Conservation (phyloP, 2,329 filamentous ascomycete genomes). For the Paecilomyces sp. region DNA sequence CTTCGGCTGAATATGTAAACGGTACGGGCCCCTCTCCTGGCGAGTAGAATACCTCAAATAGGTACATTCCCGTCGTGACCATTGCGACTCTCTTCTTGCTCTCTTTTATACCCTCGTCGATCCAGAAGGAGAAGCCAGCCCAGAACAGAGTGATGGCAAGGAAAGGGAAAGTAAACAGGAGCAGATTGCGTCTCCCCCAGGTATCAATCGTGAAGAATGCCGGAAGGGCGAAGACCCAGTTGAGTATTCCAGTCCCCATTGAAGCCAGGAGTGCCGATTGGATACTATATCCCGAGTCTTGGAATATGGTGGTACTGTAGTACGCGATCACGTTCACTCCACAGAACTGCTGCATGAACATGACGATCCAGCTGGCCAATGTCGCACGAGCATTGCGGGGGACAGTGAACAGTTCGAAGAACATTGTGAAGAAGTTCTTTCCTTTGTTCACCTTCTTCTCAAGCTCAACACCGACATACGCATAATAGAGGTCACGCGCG, state of each 20-base stretch:
- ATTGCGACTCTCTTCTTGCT: slow-evolving; percentile 31
- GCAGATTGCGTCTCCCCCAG: slow-evolving; percentile 56
- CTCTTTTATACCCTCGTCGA: slow-evolving; percentile 23
- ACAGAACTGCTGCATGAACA: slow-evolving; percentile 44
- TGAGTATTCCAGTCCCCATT: slow-evolving; percentile 58
- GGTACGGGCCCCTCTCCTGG: slow-evolving; percentile 56
- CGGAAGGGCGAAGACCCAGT: slow-evolving; percentile 58
- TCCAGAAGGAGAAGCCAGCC: slow-evolving; percentile 46
- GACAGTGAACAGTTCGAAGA: slow-evolving; percentile 54
- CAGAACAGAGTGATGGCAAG: slow-evolving; percentile 46
- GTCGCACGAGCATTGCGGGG: slow-evolving; percentile 57
- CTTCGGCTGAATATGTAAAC: slow-evolving; percentile 60
- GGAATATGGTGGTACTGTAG: slow-evolving; percentile 57
- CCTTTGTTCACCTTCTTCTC: slow-evolving; percentile 49
- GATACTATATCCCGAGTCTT: slow-evolving; percentile 46
- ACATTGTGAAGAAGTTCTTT: slow-evolving; percentile 44
- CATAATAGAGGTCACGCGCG: slow-evolving; percentile 51
- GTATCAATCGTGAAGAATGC: slow-evolving; percentile 61
- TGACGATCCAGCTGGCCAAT: slow-evolving; percentile 53
- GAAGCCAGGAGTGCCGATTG: slow-evolving; percentile 52
- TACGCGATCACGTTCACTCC: slow-evolving; percentile 54
- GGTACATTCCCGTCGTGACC: slow-evolving; percentile 36
- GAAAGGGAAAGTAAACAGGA: slow-evolving; percentile 57
- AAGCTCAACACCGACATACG: slow-evolving; percentile 52
- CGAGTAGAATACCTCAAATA: slow-evolving; percentile 48